phyloP scores from a whole-genome alignment of 108 stramenopile species.

The Cafeteria roenbergensis region DNA sequence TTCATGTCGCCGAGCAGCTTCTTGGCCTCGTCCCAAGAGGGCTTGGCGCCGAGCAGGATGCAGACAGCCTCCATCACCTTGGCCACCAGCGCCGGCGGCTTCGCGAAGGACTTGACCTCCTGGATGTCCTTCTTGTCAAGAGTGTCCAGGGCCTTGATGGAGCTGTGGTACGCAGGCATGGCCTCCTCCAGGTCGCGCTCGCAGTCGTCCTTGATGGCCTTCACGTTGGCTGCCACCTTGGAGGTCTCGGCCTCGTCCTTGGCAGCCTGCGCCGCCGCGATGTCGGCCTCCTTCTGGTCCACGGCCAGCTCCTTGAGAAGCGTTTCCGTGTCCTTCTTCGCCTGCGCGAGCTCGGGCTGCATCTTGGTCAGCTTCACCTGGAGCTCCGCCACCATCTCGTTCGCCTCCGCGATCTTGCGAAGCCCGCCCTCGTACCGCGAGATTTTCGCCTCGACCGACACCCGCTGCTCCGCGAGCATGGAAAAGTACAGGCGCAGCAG shows the following conservation, averaged over 20 bases:
- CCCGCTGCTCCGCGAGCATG: constrained; percentile 36
- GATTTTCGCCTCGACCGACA: constrained; percentile 27
- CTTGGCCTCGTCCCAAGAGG: constrained; percentile 42
- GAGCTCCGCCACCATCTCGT: constrained; percentile 31
- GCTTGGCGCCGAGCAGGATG: constrained; percentile 31
- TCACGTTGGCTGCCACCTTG: constrained; percentile 40
- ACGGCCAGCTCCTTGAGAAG: constrained; percentile 23
- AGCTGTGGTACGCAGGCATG: constrained; percentile 44
- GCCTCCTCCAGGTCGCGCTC: constrained; percentile 46
- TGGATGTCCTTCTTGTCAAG: constrained; percentile 42
- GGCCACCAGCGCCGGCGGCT: constrained; percentile 38
- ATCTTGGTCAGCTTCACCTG: constrained; percentile 19
- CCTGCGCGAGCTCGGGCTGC: constrained; percentile 23
- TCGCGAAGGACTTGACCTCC: constrained; percentile 44
- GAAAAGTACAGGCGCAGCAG: constrained; percentile 42
- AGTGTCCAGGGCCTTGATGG: constrained; percentile 32
- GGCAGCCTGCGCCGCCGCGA: constrained; percentile 32
- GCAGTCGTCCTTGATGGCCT: constrained; percentile 43
- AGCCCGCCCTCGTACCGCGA: constrained; percentile 37
- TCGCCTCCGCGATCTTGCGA: constrained; percentile 34
- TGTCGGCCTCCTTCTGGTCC: constrained; percentile 41
- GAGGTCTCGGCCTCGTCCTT: constrained; percentile 36
- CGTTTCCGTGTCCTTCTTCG: constrained; percentile 15
- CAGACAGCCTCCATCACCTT: constrained; percentile 46
- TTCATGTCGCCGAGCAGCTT: constrained; percentile 34